Conservation (phyloP, 176 grass and related monocot species). For the Typha latifolia region DNA sequence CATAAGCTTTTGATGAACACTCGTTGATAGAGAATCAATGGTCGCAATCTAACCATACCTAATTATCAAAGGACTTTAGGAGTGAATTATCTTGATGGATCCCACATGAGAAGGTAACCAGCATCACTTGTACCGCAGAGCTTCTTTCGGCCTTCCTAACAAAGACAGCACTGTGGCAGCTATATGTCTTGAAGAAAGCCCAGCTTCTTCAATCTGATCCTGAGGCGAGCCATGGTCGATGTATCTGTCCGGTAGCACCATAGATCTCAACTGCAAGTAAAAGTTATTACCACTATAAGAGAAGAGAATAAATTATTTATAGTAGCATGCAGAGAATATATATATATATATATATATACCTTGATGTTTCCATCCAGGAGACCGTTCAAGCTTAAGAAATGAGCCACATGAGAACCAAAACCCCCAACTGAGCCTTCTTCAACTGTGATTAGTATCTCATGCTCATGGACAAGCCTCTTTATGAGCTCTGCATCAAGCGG, state of each 20-base stretch:
- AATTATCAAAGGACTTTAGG: too few relatives aligned
- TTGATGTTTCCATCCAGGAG: constrained; percentile 76
- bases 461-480: constrained; percentile 48
- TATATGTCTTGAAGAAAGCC: constrained; percentile 67
- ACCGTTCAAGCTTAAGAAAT: constrained; percentile 65
- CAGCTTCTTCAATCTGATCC: constrained; percentile 82
- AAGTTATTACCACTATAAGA: constrained; percentile 1
- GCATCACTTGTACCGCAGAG: constrained; percentile 35
- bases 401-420: constrained; percentile 71
- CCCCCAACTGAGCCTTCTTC: constrained; percentile 88
- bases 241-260: constrained; percentile 85
- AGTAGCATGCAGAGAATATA: not conserved
- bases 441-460: constrained; percentile 74
- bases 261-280: constrained; percentile 68
- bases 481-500: constrained; percentile 62
- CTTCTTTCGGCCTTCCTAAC: constrained; percentile 66
- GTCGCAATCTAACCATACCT: too few relatives aligned
- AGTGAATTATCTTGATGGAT: not conserved
- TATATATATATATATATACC: too few relatives aligned
- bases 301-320: not conserved
- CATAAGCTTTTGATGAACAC: not conserved
- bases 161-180: constrained; percentile 69
- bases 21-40: not conserved
- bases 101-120: not conserved
- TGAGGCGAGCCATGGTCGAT: constrained; percentile 71